phyloP scores from a whole-genome alignment of 352 stramenopile species.

The Phytopythium cucurbitacearum region DNA sequence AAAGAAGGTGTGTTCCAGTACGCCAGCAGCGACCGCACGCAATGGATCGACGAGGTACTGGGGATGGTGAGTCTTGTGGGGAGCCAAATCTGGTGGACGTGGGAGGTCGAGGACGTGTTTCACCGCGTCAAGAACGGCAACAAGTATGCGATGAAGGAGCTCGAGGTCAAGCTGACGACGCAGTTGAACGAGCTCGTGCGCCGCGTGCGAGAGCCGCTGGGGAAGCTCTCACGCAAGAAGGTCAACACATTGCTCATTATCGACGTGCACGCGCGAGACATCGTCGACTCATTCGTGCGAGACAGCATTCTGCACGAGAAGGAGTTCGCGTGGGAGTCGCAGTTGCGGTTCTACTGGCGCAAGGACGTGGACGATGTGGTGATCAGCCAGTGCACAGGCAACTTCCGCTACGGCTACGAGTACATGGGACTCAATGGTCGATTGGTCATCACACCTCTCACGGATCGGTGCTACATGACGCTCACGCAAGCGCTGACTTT shows the following conservation, averaged over 20 bases:
- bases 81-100: conserved; percentile 94
- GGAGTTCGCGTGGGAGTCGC: conserved; percentile 89
- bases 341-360: conserved; percentile 90
- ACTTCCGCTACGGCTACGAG: conserved; percentile 92
- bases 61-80: conserved; percentile 92
- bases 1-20: conserved; percentile 94
- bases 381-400: conserved; percentile 90
- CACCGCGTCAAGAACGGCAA: conserved; percentile 83
- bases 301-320: conserved; percentile 89
- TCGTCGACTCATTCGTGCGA: conserved; percentile 88
- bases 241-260: conserved; percentile 92
- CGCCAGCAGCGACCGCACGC: conserved; percentile 73
- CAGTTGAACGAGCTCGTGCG: conserved; percentile 91
- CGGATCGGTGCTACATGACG: conserved; percentile 93
- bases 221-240: conserved; percentile 87
- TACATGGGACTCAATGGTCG: conserved; percentile 92
- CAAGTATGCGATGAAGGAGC: conserved; percentile 93
- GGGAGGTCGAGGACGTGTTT: conserved; percentile 94
- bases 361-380: conserved; percentile 89
- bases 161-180: conserved; percentile 85
- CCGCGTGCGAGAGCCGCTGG: conserved; percentile 85
- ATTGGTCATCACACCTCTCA: conserved; percentile 91
- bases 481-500: conserved; percentile 91
- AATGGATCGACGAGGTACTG: conserved; percentile 87
- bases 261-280: conserved; percentile 88